These are phyloP conservation scores for Nidula niveotomentosa DNA, from an alignment of 1,284 basidiomycete genomes.

Conservation along the genomic window DNA sequence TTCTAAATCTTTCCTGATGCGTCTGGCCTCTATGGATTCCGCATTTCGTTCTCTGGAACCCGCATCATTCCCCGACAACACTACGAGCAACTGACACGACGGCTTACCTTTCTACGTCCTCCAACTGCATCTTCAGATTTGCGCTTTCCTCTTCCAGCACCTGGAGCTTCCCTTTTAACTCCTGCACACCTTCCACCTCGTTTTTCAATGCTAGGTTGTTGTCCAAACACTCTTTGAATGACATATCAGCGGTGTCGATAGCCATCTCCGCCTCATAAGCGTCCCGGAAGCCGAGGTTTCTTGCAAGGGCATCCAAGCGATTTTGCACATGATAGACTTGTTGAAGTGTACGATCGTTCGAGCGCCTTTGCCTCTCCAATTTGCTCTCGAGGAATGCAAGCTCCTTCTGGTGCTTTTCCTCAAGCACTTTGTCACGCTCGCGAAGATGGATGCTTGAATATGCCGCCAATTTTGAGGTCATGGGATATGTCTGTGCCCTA, in stretches of 20 bases:
- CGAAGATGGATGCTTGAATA: constrained; percentile 13
- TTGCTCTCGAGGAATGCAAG: constrained; percentile 25
- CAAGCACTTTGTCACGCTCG: constrained; percentile 31
- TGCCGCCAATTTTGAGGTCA: too few relatives aligned
- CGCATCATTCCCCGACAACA: too few relatives aligned
- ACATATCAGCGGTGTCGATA: constrained; percentile 28
- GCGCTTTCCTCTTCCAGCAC: constrained; percentile 15
- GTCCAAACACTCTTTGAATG: constrained; percentile 32
- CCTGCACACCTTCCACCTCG: constrained; percentile 18
- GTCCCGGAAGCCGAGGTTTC: constrained; percentile 34
- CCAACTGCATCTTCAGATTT: constrained; percentile 7
- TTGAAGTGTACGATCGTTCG: constrained; percentile 27
- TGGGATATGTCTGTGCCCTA: too few relatives aligned
- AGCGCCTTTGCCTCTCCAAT: constrained; percentile 23
- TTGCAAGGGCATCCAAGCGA: constrained; percentile 28
- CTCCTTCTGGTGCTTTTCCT: constrained; percentile 31
- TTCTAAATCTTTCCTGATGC: constrained; percentile 33
- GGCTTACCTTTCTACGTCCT: constrained; percentile 6
- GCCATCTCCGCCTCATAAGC: constrained; percentile 32
- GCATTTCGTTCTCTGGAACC: background rate
- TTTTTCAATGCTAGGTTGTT: constrained; percentile 27
- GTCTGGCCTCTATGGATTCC: constrained; percentile 11
- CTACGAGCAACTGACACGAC: background rate
- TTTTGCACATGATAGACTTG: constrained; percentile 29
- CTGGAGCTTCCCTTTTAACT: constrained; percentile 17